Evolutionary conservation across 1,139 yeast genomes (phyloP).

Genomic region (Geotrichum citri-aurantii): DNA sequence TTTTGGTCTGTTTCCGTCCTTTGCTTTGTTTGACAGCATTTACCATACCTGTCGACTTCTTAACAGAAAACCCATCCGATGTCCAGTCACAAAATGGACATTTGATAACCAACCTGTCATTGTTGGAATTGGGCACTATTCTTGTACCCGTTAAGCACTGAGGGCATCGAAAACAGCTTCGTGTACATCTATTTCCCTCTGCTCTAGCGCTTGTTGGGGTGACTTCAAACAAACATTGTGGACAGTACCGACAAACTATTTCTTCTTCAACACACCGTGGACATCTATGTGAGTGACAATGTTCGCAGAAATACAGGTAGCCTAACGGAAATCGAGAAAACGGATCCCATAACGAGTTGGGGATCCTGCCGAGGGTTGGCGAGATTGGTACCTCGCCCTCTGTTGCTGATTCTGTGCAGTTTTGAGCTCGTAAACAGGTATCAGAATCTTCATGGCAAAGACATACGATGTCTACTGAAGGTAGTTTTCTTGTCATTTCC

Average conservation of each 20-base stretch:
- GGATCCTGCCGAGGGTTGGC: slow-evolving; percentile 1
- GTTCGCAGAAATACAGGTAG: slow-evolving; percentile 28
- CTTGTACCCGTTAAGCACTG: slow-evolving; percentile 20
- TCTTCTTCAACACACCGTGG: slow-evolving; percentile 29
- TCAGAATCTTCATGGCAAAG: slow-evolving; percentile 17
- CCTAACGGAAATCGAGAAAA: slow-evolving; percentile 16
- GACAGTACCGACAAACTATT: slow-evolving; percentile 28
- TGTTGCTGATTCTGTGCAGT: neutral
- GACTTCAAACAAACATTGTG: slow-evolving; percentile 29
- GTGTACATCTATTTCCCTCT: slow-evolving; percentile 25
- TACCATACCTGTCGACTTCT: slow-evolving; percentile 1
- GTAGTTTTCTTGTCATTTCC: slow-evolving; percentile 8
- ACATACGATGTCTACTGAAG: slow-evolving; percentile 17
- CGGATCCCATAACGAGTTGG: slow-evolving; percentile 16
- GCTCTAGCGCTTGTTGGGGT: slow-evolving; percentile 25
- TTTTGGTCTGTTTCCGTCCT: slow-evolving; percentile 1
- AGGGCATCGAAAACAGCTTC: slow-evolving; percentile 31
- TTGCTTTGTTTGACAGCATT: neutral
- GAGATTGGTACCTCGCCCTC: neutral
- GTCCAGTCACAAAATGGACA: slow-evolving; percentile 28
- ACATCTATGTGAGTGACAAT: slow-evolving; percentile 27
- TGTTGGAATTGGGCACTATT: neutral
- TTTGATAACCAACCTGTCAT: neutral
- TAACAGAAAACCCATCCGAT: slow-evolving; percentile 5
- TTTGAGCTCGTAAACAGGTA: neutral